Conservation (phyloP, 2,329 filamentous ascomycete genomes). For the Penicillium sp. region DNA sequence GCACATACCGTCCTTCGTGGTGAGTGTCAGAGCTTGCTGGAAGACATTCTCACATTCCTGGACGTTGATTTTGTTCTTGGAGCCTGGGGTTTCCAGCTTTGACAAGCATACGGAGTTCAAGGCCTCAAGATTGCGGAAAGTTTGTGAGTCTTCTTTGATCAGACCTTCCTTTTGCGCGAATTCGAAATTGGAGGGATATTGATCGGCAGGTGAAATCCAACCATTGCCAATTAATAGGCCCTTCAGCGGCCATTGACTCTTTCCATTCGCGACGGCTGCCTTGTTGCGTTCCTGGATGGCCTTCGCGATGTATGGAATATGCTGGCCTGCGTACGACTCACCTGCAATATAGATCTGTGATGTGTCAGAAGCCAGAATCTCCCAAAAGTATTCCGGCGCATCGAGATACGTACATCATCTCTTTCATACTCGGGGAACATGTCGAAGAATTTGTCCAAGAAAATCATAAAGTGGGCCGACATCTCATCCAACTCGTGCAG, state of each 20-base stretch:
- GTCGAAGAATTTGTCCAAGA: constrained; percentile 86
- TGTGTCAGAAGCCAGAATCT: constrained; percentile 5
- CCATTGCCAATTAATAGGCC: constrained; percentile 94
- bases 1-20: constrained; percentile 63
- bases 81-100: constrained; percentile 58
- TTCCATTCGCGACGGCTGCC: constrained; percentile 38
- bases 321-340: constrained; percentile 94
- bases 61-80: constrained; percentile 64
- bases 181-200: constrained; percentile 83
- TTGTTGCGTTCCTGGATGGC: constrained; percentile 87
- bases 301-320: constrained; percentile 95
- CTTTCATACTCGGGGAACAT: constrained; percentile 88
- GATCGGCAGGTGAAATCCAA: constrained; percentile 88
- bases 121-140: constrained; percentile 64
- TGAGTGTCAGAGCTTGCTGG: constrained; percentile 66
- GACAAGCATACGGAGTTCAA: constrained; percentile 67
- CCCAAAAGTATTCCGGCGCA: neutral
- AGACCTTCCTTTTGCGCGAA: constrained; percentile 77
- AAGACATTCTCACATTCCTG: constrained; percentile 73
- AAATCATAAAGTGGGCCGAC: constrained; percentile 81
- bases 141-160: constrained; percentile 63
- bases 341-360: constrained; percentile 84
- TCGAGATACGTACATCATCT: constrained; percentile 71
- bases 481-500: constrained; percentile 82
- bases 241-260: constrained; percentile 70